Base-by-base conservation (phyloP, 352 stramenopile genomes). In the Bremia lactucae region DNA sequence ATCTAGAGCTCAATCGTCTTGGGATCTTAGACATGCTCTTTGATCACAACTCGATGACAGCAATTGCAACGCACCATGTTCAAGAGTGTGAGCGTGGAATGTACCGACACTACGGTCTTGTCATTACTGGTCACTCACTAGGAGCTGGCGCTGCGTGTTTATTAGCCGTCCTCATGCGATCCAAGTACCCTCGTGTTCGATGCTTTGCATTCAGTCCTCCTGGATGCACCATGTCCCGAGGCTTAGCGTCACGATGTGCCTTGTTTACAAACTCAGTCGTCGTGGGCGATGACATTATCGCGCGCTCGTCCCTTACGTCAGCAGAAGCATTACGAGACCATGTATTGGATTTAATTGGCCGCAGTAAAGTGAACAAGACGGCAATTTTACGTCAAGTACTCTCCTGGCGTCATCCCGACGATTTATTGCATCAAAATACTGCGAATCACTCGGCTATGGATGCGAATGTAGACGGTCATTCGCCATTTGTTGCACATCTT, bases 11-110 rank as follows among this genome's bases (percentile, higher is more conserved):
- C 22, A 68, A 74, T 40, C 72, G 72, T 13, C 58, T 90, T 1
- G 65, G 68, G 4, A 59, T 91, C 11, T 46, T 93, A n/a, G 65
- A 87, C n/a, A 93, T 93, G 80, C 69, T 93, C 8, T 83, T 90
- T 34, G 62, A 93, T 23, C 53, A 73, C 19, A 41, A 86, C 15
- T 68, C 70, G 6, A 62, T 50, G 9, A 51, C 65, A 2, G 46
- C 62, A 0, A 60, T 87, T 34, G 68, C 68, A 0, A 61, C 57
- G 6, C 59, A 73, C 24, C 55, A 61, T 21, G 53, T 93, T 2
- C 88, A 90, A 36, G 48, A 50, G 14, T 93, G 76, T 29, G 52
- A 67, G 13, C 54, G 57, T 21, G 78, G 78, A 1, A 52, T 71
- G 20, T 91, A 86, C 47, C 46, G 55, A 14, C 59, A 88, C 35